Evolutionary conservation across 306 rosid species (phyloP), one percentile per base, ranked within the genome.

Genomic region (Pterocarpus macrocarpus): DNA sequence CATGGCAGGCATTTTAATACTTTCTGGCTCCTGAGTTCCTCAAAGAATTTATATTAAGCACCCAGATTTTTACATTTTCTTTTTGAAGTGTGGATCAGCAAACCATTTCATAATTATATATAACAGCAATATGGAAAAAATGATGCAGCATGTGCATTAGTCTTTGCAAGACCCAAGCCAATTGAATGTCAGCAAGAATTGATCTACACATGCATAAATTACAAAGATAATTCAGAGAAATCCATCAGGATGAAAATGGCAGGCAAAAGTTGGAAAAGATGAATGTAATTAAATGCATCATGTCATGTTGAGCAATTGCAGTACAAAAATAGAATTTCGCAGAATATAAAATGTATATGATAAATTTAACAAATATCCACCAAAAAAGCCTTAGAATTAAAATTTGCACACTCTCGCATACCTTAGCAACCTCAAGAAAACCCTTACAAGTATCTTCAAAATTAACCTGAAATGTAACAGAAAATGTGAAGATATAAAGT

Each of bases 401-500:
- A 38, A 62, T 32, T 38, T 53, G 52, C 47, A 64, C 64, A 36
- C 57, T 45, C 65, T 73, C 16, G 8, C 70, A 74, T 90, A 95
- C 99, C 98, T 95, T 93, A 8, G 99, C 98, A 86, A 95, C 96
- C 79, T 95, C 98, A 33, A 95, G 91, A 85, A 93, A 95, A 41
- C 99, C 99, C 81, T 95, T 95, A 90, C 98, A 91, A 50, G 98
- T 93, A 75, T 95, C 98, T 92, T 93, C 99, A 86, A 95, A 95
- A 82, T 95, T 93, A 77, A 95, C 97, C 98, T 95, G 89, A 52
- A 78, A 76, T 55, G 75, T 81, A 78, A 77, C 34, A 79, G 67
- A 34, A 81, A 55, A 73, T 65, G 32, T 73, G 32, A 73, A 62
- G 57, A 45, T 28, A 8, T 68, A 15, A 68, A 63, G 28, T 65